Conservation (phyloP, 2,329 filamentous ascomycete genomes). For the Nothophoma quercina region DNA sequence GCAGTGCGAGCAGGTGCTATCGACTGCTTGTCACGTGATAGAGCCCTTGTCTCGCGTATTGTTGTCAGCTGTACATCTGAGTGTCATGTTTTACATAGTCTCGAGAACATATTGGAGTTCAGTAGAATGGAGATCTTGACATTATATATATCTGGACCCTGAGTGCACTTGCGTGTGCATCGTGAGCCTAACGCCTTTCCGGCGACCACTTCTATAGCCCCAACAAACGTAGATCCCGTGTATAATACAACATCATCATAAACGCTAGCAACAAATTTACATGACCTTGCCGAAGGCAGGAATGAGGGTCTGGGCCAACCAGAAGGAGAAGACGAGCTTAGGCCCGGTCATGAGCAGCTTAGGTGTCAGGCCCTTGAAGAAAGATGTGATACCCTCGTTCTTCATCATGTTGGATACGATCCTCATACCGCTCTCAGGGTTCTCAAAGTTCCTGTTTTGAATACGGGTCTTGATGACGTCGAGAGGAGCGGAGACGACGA, state of each 20-base stretch:
- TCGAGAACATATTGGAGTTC: background rate
- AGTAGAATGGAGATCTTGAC: conserved; percentile 35
- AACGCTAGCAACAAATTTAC: conserved; percentile 46
- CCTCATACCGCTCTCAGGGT: conserved; percentile 91
- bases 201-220: conserved; percentile 24
- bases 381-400: conserved; percentile 83
- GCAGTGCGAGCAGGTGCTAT: background rate
- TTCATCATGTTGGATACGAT: conserved; percentile 93
- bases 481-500: conserved; percentile 96
- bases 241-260: conserved; percentile 40
- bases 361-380: conserved; percentile 97
- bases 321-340: conserved; percentile 99
- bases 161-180: conserved; percentile 17
- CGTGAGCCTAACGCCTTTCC: conserved; percentile 27
- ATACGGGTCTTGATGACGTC: conserved; percentile 98
- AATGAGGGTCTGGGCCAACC: conserved; percentile 97
- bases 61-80: background rate
- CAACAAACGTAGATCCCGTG: conserved; percentile 25
- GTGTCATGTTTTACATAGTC: background rate
- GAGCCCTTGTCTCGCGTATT: background rate
- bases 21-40: conserved; percentile 10
- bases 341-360: conserved; percentile 99
- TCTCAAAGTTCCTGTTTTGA: conserved; percentile 98
- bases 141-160: conserved; percentile 15
- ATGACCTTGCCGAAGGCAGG: conserved; percentile 81